Base-by-base conservation (phyloP, 169 alveolate species). In the Cryptosporidium muris region DNA sequence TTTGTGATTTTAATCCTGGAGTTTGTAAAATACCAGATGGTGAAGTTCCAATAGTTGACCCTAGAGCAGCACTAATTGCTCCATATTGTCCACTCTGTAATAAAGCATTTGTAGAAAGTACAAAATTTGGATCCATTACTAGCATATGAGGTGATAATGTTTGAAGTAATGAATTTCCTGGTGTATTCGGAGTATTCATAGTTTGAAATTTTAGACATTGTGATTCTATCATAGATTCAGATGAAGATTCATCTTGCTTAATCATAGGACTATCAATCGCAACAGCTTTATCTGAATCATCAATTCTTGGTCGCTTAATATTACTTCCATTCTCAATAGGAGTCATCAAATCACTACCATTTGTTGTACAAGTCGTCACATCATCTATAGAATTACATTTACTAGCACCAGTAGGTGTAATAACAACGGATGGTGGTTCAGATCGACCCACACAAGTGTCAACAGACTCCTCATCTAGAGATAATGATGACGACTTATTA, bases 401-500 rank as follows among this genome's bases (percentile, higher is more conserved):
- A 63, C 62, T 74, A 36, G 60, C 85, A 7, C 85, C 85, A n/a
- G 85, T 74, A 7, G 85, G 85, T 12, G 85, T 74, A 45, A 74
- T 74, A 5, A 74, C 85, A 14, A 74, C 68, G 51, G 11, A 47
- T 16, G 74, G 74, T 45, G 58, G 51, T 45, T 74, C 85, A 42
- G 63, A 25, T 63, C 43, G 68, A 38, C 42, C 47, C 1, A 37
- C 12, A 16, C 60, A 56, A 56, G 38, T 49, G 12, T 40, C 66
- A 25, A 74, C 85, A 36, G 60, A 47, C 1, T 74, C 85, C 48
- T 63, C 64, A 60, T 74, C 85, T 43, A 74, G 62, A 36, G 54
- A 60, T 4, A 74, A 34, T 45, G 48, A 12, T 14, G 80, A 64
- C 16, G 7, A 47, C 40, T 45, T 42, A 11, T 54, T 16, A n/a